phyloP scores from a whole-genome alignment of 2,329 filamentous ascomycete genomes.

The Alternaria hordeiaustralica region DNA sequence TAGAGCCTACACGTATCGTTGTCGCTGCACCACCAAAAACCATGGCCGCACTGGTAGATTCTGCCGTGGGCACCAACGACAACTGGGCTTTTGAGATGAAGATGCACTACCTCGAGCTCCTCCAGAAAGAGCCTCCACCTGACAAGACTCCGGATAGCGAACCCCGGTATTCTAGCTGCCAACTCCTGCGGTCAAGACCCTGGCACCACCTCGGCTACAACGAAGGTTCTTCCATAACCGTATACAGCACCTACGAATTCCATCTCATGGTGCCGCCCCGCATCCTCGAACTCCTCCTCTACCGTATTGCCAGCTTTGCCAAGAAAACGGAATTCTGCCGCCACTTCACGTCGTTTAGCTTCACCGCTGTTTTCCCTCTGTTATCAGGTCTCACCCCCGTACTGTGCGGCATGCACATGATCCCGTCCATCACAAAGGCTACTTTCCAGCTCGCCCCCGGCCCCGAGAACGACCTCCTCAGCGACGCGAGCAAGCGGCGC shows the following conservation, averaged over 20 bases:
- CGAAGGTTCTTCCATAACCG: conserved; percentile 75
- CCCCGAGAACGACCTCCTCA: conserved; percentile 48
- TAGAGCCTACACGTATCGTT: conserved; percentile 44
- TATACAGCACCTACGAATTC: conserved; percentile 75
- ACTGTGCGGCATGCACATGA: conserved; percentile 31
- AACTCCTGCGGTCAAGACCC: conserved; percentile 64
- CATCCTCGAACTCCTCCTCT: conserved; percentile 61
- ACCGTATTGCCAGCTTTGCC: conserved; percentile 34
- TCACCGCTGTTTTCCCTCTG: conserved; percentile 72
- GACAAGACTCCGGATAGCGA: conserved; percentile 11
- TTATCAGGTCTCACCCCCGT: conserved; percentile 61
- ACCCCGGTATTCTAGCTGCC: conserved; percentile 25
- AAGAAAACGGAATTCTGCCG: conserved; percentile 33
- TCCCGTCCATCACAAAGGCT: conserved; percentile 43
- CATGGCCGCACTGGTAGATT: conserved; percentile 66
- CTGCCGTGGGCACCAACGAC: conserved; percentile 63
- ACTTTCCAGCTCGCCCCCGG: conserved; percentile 53
- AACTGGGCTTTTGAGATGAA: conserved; percentile 69
- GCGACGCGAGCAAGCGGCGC: conserved; percentile 47
- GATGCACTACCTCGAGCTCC: conserved; percentile 65
- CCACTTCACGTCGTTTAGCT: conserved; percentile 58
- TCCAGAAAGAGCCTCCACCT: conserved; percentile 18
- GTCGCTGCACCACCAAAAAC: conserved; percentile 65
- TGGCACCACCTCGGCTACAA: conserved; percentile 74
- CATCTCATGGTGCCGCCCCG: conserved; percentile 70